Conservation (phyloP, 495 filamentous ascomycete species). For the Aspergillus sclerotiicarbonarius region DNA sequence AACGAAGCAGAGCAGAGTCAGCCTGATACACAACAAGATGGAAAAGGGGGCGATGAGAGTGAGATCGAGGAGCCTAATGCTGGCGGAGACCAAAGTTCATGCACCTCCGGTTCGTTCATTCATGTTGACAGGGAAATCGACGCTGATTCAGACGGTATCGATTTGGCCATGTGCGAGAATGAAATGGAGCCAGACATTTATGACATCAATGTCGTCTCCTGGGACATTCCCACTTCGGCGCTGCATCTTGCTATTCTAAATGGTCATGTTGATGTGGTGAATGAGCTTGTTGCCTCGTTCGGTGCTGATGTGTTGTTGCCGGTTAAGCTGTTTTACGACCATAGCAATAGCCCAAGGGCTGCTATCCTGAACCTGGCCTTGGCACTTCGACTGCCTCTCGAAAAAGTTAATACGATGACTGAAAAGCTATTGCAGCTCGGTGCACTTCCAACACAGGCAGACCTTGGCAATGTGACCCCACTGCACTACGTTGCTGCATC, state of each 20-base stretch:
- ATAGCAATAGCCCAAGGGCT: conserved; percentile 42
- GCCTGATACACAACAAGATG: conserved; percentile 51
- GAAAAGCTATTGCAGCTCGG: conserved; percentile 64
- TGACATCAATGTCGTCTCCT: conserved; percentile 69
- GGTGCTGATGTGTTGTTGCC: conserved; percentile 72
- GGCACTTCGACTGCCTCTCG: conserved; percentile 50
- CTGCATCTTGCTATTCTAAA: conserved; percentile 74
- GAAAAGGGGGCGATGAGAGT: conserved; percentile 40
- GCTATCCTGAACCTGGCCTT: conserved; percentile 67
- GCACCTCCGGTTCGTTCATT: conserved; percentile 62
- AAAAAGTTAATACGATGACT: conserved; percentile 60
- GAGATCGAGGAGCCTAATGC: conserved; percentile 24
- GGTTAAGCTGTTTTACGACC: conserved; percentile 54
- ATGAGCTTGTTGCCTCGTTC: conserved; percentile 66
- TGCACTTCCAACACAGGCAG: conserved; percentile 70
- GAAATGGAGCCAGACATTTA: conserved; percentile 73
- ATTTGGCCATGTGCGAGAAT: conserved; percentile 48
- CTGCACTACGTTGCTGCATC: conserved; percentile 55
- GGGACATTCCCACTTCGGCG: conserved; percentile 69
- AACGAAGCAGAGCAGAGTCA: conserved; percentile 68
- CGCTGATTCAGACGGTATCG: conserved; percentile 23
- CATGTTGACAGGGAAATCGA: conserved; percentile 50
- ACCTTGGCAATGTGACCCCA: conserved; percentile 54
- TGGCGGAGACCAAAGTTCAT: conserved; percentile 35
- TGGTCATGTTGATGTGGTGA: conserved; percentile 65